Conservation (phyloP, 2,329 filamentous ascomycete species). For the Lachnellula willkommii region DNA sequence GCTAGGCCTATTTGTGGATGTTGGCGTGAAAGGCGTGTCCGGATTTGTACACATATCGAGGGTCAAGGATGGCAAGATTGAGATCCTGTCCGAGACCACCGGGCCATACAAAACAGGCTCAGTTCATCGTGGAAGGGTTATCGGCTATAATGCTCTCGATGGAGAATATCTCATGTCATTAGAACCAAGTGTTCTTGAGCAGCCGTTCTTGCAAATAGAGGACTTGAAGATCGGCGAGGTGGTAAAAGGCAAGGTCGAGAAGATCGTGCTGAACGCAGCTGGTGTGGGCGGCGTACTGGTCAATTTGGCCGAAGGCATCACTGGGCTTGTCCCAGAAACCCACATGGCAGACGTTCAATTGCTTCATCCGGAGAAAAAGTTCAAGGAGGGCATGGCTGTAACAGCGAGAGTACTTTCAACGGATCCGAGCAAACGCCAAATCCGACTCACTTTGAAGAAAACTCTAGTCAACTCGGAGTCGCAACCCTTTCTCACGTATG, state of each 20-base stretch:
- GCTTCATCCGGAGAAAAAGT: slow-evolving; percentile 94
- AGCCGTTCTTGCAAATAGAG: slow-evolving; percentile 85
- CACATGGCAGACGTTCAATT: slow-evolving; percentile 85
- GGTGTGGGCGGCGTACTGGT: slow-evolving; percentile 79
- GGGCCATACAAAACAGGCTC: slow-evolving; percentile 76
- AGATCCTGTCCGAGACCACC: slow-evolving; percentile 68
- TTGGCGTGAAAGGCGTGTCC: slow-evolving; percentile 61
- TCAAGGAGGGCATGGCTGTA: slow-evolving; percentile 77
- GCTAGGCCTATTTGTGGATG: slow-evolving; percentile 74
- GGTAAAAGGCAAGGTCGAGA: slow-evolving; percentile 79
- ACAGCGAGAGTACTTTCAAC: slow-evolving; percentile 81
- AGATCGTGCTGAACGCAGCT: slow-evolving; percentile 70
- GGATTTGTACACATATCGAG: slow-evolving; percentile 94
- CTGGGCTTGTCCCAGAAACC: slow-evolving; percentile 79
- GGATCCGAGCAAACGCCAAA: slow-evolving; percentile 67
- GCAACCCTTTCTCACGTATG: slow-evolving; percentile 70
- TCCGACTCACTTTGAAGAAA: slow-evolving; percentile 91
- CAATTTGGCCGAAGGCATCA: slow-evolving; percentile 78
- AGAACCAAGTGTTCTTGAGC: slow-evolving; percentile 74
- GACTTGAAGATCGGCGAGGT: slow-evolving; percentile 78
- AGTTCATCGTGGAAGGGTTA: slow-evolving; percentile 71
- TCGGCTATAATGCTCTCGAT: slow-evolving; percentile 84
- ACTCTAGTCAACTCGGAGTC: slow-evolving; percentile 85
- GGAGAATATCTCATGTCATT: slow-evolving; percentile 81
- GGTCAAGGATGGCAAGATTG: slow-evolving; percentile 84